Evolutionary conservation across 495 filamentous ascomycete genomes (phyloP).

Genomic region (Aspergillus kassunensis): DNA sequence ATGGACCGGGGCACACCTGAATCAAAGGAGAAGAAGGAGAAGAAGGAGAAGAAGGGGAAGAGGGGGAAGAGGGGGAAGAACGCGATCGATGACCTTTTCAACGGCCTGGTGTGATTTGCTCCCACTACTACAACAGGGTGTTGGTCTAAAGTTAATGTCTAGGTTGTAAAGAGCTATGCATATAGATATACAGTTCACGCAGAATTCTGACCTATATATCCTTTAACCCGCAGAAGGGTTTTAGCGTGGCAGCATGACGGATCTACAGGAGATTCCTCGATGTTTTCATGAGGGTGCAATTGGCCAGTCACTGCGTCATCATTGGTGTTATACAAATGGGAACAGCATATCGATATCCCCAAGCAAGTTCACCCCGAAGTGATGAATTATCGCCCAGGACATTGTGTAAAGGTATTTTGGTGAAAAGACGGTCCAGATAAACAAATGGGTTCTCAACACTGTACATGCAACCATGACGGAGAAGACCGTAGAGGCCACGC

Average conservation of each 20-base stretch:
- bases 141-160: too few species aligned
- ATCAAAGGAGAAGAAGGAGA: slow-evolving; percentile 23
- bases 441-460: slow-evolving; percentile 78
- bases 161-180: not conserved
- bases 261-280: not conserved
- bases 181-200: too few species aligned
- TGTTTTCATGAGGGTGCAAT: too few species aligned
- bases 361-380: slow-evolving; percentile 61
- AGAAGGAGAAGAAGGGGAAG: slow-evolving; percentile 38
- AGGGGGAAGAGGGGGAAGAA: slow-evolving; percentile 49
- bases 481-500: slow-evolving; percentile 53
- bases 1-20: not conserved
- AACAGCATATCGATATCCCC: slow-evolving; percentile 26
- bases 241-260: too few species aligned
- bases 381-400: slow-evolving; percentile 80
- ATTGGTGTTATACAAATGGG: not conserved
- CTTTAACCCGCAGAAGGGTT: too few species aligned
- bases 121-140: too few species aligned
- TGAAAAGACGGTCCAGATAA: slow-evolving; percentile 98
- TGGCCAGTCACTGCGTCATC: not conserved
- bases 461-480: slow-evolving; percentile 90
- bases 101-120: slow-evolving; percentile 40
- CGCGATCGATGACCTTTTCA: slow-evolving; percentile 62
- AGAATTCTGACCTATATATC: too few species aligned
- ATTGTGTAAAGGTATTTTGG: slow-evolving; percentile 93